These are phyloP conservation scores for Paraphaeosphaeria minitans DNA, from an alignment of 2,329 filamentous ascomycete species.

Conservation along the genomic window DNA sequence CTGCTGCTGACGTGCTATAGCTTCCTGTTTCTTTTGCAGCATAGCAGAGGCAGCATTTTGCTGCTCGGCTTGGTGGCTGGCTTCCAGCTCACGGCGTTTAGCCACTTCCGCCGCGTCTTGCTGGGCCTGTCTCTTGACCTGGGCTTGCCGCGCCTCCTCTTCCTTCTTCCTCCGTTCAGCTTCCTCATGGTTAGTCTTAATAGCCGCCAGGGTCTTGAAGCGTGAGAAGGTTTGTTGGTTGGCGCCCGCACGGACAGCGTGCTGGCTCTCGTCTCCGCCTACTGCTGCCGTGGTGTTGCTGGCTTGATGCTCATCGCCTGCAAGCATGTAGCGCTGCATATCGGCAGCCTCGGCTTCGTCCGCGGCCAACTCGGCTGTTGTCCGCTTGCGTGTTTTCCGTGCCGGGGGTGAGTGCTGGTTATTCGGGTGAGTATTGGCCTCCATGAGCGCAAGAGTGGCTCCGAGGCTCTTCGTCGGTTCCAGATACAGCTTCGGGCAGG, in stretches of 20 bases:
- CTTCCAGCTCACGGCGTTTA: slow-evolving; percentile 43
- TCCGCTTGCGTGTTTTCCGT: slow-evolving; percentile 89
- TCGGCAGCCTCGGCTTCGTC: slow-evolving; percentile 91
- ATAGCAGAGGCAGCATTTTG: slow-evolving; percentile 23
- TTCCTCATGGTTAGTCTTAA: slow-evolving; percentile 77
- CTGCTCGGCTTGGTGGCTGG: slow-evolving; percentile 32
- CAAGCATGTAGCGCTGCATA: slow-evolving; percentile 89
- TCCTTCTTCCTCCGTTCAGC: slow-evolving; percentile 60
- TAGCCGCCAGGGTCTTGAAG: slow-evolving; percentile 89
- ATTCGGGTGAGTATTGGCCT: slow-evolving; percentile 74
- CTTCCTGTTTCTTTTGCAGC: slow-evolving; percentile 35
- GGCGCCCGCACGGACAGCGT: slow-evolving; percentile 61
- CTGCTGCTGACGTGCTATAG: slow-evolving; percentile 52
- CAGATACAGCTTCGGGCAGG: slow-evolving; percentile 75
- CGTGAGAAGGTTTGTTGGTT: slow-evolving; percentile 87
- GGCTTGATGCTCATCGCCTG: slow-evolving; percentile 81
- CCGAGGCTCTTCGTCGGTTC: slow-evolving; percentile 73
- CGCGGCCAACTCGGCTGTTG: slow-evolving; percentile 90
- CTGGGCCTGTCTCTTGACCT: slow-evolving; percentile 49
- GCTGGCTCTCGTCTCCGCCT: slow-evolving; percentile 71
- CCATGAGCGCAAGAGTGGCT: slow-evolving; percentile 73
- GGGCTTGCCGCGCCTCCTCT: slow-evolving; percentile 53
- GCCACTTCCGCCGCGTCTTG: slow-evolving; percentile 41
- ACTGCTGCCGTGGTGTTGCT: slow-evolving; percentile 61
- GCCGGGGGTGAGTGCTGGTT: slow-evolving; percentile 77